Conservation (phyloP, 2,329 filamentous ascomycete species). For the Fusarium paranaense region DNA sequence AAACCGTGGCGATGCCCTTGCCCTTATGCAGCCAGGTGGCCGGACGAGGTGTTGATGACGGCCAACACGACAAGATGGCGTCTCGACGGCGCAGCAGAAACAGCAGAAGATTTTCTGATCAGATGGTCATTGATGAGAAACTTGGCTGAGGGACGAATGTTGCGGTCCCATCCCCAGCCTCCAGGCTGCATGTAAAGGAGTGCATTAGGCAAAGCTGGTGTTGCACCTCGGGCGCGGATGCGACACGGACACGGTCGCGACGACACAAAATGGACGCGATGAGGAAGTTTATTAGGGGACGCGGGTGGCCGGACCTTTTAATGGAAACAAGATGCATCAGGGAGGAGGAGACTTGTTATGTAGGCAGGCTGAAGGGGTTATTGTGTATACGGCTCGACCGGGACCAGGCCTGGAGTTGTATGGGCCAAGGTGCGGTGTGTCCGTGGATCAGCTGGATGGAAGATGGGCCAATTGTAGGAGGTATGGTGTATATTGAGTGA, state of each 20-base stretch:
- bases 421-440: background rate
- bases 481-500: conserved; percentile 5
- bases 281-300: conserved; percentile 11
- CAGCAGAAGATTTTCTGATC: background rate
- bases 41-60: background rate
- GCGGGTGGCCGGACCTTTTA: conserved; percentile 43
- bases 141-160: background rate
- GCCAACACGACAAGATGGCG: background rate
- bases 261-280: conserved; percentile 27
- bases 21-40: conserved; percentile 19
- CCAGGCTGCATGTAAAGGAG: conserved; percentile 24
- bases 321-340: conserved; percentile 26
- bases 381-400: background rate
- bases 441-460: conserved; percentile 25
- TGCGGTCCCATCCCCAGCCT: conserved; percentile 28
- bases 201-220: conserved; percentile 22
- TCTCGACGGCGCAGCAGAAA: conserved; percentile 1
- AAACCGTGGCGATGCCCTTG: conserved; percentile 1
- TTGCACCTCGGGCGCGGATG: conserved; percentile 23
- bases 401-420: background rate
- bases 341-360: background rate
- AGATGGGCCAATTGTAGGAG: conserved; percentile 18
- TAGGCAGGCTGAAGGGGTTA: background rate
- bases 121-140: background rate
- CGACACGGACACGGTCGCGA: conserved; percentile 37